These are phyloP conservation scores for Penicillium sp. DNA, from an alignment of 2,329 filamentous ascomycete genomes.

Conservation along the genomic window DNA sequence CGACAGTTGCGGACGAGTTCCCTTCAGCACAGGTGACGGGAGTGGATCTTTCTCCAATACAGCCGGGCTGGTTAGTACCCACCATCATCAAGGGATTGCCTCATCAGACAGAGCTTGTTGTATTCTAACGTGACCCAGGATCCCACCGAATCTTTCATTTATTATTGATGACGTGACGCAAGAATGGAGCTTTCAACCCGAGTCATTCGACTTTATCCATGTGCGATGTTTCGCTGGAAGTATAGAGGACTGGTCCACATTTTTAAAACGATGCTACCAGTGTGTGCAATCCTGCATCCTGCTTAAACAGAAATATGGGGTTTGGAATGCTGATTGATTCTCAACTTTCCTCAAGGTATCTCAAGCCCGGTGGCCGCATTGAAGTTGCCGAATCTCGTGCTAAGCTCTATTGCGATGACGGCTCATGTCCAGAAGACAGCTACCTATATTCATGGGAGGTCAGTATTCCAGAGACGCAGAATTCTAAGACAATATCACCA, in stretches of 20 bases:
- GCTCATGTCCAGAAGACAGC: conserved; percentile 26
- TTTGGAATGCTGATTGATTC: not conserved
- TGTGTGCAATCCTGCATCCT: conserved; percentile 13
- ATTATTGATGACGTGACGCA: conserved; percentile 39
- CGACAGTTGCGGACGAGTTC: conserved; percentile 40
- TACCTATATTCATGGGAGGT: conserved; percentile 23
- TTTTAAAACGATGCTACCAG: conserved; percentile 30
- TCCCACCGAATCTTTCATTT: conserved; percentile 41
- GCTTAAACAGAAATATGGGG: not conserved
- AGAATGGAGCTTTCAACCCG: conserved; percentile 32
- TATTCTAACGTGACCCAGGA: conserved; percentile 20
- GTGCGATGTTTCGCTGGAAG: conserved; percentile 31
- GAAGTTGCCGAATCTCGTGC: conserved; percentile 35
- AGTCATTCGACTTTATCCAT: conserved; percentile 42
- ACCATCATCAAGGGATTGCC: not conserved
- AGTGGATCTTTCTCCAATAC: conserved; percentile 57
- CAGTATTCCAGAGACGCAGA: not conserved
- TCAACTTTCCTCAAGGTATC: conserved; percentile 25
- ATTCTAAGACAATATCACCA: no score
- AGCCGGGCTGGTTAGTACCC: conserved; percentile 47
- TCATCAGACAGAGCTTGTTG: not conserved
- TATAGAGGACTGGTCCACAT: conserved; percentile 32
- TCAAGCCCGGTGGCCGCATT: conserved; percentile 40
- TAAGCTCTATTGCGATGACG: conserved; percentile 36
- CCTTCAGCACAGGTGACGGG: conserved; percentile 53